Conservation (phyloP, 257 asterid genomes). For the Nyctanthes arbortristis region DNA sequence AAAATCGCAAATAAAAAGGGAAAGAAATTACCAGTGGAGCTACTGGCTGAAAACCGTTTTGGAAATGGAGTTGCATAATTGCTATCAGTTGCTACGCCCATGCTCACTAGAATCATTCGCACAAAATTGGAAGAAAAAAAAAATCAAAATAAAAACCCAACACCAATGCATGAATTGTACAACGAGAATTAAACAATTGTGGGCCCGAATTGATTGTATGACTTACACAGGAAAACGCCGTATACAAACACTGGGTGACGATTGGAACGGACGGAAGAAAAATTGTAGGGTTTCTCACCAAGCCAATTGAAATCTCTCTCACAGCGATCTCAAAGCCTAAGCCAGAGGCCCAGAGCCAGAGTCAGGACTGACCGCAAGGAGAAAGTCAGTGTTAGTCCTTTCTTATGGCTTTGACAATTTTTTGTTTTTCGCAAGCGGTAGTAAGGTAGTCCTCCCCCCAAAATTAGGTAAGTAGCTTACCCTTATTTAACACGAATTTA, state of each 20-base stretch:
- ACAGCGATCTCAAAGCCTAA: too few species aligned
- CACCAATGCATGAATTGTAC: constrained; percentile 31
- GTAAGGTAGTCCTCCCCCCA: too few species aligned
- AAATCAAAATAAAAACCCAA: constrained; percentile 12
- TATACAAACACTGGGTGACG: neutral
- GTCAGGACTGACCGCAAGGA: too few species aligned
- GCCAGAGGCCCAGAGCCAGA: too few species aligned
- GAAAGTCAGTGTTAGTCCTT: too few species aligned
- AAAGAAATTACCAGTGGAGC: constrained; percentile 43
- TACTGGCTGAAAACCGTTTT: constrained; percentile 45
- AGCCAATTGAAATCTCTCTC: constrained; percentile 2
- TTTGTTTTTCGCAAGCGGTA: too few species aligned
- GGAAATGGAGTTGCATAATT: constrained; percentile 26
- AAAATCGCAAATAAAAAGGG: neutral
- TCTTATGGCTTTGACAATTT: too few species aligned
- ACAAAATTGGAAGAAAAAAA: constrained; percentile 7
- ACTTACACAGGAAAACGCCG: neutral
- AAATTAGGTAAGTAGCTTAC: too few species aligned
- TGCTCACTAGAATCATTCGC: constrained; percentile 31
- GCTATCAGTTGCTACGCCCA: constrained; percentile 47
- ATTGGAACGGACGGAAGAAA: neutral
- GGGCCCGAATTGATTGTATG: neutral
- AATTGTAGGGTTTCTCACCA: neutral
- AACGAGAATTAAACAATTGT: neutral
- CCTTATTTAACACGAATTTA: too few species aligned